A percentile compares a stretch with the other conserved stretches of the same genome.
Conservation (phyloP, 176 grass and related monocot genomes). For the Juncus inflexus region DNA sequence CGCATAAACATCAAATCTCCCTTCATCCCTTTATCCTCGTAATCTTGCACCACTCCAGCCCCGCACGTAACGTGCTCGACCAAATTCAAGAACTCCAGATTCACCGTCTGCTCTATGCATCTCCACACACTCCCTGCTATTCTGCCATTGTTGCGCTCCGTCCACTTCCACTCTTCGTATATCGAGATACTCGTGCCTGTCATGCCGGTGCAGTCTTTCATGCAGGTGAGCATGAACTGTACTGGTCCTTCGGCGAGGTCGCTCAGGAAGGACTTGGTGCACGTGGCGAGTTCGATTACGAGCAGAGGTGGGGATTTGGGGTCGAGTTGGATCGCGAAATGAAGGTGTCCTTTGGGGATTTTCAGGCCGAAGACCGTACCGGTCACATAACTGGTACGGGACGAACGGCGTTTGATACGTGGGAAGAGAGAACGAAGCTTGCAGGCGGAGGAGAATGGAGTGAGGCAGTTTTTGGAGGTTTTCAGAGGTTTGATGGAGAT, state of each 20-base stretch:
- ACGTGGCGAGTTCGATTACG: slow-evolving; percentile 21
- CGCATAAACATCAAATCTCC: slow-evolving; percentile 23
- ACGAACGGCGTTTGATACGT: not conserved
- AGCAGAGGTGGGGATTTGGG: slow-evolving; percentile 11
- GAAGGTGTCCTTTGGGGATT: not conserved
- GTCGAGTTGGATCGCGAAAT: slow-evolving; percentile 21
- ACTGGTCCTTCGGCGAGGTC: not conserved
- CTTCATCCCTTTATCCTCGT: not conserved
- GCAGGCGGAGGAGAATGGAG: too few relatives aligned
- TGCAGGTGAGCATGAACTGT: slow-evolving; percentile 20
- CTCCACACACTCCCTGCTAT: not conserved
- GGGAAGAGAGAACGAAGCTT: slow-evolving; percentile 8
- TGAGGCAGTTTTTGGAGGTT: not conserved
- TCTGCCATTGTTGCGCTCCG: slow-evolving; percentile 13
- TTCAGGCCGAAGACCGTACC: slow-evolving; percentile 22
- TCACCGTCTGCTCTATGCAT: not conserved
- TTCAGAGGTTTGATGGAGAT: not conserved
- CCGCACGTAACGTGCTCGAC: slow-evolving; percentile 17
- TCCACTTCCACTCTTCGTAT: slow-evolving; percentile 25
- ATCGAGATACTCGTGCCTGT: not conserved
- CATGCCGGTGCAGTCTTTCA: not conserved
- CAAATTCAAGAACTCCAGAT: slow-evolving; percentile 15
- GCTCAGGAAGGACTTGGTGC: not conserved
- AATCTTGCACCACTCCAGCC: slow-evolving; percentile 13
- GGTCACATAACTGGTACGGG: not conserved